Conservation (phyloP, 345 rosid genomes). For the Rhodomyrtus tomentosa region DNA sequence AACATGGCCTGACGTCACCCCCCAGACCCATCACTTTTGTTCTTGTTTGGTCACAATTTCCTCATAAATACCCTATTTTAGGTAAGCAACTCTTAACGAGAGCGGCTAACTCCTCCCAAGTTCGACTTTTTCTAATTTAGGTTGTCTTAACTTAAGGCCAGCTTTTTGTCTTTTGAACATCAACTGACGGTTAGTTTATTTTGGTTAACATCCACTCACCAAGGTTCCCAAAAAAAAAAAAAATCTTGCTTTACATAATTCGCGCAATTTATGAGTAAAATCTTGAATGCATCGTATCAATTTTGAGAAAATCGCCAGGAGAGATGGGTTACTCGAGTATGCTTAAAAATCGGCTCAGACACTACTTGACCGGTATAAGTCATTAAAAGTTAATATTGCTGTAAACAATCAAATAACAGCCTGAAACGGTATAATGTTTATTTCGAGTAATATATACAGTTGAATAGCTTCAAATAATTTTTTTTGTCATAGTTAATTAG, state of each 20-base stretch:
- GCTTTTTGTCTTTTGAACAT: too few relatives aligned
- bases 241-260: not conserved
- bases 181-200: not conserved
- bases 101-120: not conserved
- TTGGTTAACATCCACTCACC: not conserved
- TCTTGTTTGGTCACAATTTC: not conserved
- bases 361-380: fast-evolving
- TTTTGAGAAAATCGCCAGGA: fast-evolving
- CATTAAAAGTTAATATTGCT: too few relatives aligned
- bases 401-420: not conserved
- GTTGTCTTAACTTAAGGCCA: not conserved
- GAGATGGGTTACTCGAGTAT: fast-evolving
- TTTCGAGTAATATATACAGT: fast-evolving
- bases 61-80: not conserved
- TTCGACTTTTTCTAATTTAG: not conserved
- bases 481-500: not conserved
- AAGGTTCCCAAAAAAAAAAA: not conserved
- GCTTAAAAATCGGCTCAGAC: fast-evolving
- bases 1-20: not conserved
- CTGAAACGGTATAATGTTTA: fast-evolving
- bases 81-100: not conserved
- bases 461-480: not conserved
- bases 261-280: not conserved
- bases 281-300: fast-evolving
- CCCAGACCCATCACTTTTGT: not conserved